Percentiles rank a stretch among this genome's conserved stretches.
Evolutionary conservation across 257 asterid genomes (phyloP).

Genomic region (Solanum sparsipilum): DNA sequence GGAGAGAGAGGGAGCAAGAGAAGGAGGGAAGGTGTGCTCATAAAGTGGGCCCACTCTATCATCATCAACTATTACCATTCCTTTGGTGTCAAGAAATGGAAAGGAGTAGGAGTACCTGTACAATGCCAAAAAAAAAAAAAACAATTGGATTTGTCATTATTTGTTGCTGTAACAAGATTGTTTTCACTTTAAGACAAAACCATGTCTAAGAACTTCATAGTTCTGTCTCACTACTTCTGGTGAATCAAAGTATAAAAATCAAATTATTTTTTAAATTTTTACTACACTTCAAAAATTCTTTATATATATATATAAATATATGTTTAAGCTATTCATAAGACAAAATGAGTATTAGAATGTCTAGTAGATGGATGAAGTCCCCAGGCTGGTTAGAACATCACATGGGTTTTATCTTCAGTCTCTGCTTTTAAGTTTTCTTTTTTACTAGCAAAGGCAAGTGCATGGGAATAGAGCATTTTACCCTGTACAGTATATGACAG

Average conservation of each 20-base stretch:
- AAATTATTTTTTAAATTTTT: no score
- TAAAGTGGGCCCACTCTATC: slow-evolving; percentile 85
- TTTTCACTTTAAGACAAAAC: slow-evolving; percentile 8
- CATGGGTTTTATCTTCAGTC: not conserved
- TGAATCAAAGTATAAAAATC: not conserved
- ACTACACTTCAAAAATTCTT: not conserved
- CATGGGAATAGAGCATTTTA: slow-evolving; percentile 2
- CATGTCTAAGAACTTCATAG: not conserved
- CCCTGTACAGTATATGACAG: slow-evolving; percentile 90
- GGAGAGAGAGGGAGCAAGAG: slow-evolving; percentile 76
- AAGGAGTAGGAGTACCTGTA: slow-evolving; percentile 69
- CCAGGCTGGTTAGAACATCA: not conserved
- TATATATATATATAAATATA: no score
- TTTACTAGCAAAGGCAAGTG: not conserved
- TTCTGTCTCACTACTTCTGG: not conserved
- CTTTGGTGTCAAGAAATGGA: slow-evolving; percentile 96
- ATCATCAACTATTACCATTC: slow-evolving; percentile 62
- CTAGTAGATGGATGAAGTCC: not conserved
- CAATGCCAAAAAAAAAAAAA: not conserved
- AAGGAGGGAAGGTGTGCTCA: slow-evolving; percentile 91
- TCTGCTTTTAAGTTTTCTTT: not conserved
- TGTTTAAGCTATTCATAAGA: not conserved
- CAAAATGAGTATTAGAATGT: not conserved
- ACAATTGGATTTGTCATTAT: not conserved
- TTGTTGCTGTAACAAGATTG: not conserved